A percentile compares a stretch with the other conserved stretches of the same genome.
Conservation (phyloP, 768 basidiomycete species). For the Neoboletus subvelutipes region DNA sequence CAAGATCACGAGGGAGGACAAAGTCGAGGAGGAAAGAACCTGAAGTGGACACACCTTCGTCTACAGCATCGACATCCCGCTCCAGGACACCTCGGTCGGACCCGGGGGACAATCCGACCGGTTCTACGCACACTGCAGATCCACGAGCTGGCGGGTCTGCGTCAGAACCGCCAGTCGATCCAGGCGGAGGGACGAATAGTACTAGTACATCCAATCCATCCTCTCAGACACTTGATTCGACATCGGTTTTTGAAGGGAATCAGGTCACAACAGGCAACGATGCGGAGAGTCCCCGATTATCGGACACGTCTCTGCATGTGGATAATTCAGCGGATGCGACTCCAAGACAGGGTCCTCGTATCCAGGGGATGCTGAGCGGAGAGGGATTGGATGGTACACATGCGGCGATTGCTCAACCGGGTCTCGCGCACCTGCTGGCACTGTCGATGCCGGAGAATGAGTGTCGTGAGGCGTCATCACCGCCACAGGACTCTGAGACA, state of each 20-base stretch:
- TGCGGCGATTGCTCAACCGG: not conserved
- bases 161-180: conserved; percentile 20
- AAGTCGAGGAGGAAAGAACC: conserved; percentile 8
- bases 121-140: not conserved
- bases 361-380: not conserved
- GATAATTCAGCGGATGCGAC: conserved; percentile 15
- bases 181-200: conserved; percentile 16
- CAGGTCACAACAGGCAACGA: not conserved
- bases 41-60: conserved; percentile 4
- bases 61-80: conserved; percentile 8
- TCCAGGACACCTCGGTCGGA: conserved; percentile 20
- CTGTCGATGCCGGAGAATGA: not conserved
- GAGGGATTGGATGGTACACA: not conserved
- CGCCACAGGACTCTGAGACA: conserved; percentile 7
- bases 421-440: not conserved
- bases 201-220: not conserved
- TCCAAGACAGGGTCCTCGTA: conserved; percentile 17
- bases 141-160: not conserved
- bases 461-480: conserved; percentile 8
- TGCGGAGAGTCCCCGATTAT: not conserved
- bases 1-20: conserved; percentile 11
- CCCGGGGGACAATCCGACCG: not conserved
- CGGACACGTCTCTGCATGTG: not conserved
- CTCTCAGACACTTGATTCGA: conserved; percentile 10
- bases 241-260: not conserved